phyloP scores from a whole-genome alignment of 148 eudicot species.

The Chenopodium suecicum region DNA sequence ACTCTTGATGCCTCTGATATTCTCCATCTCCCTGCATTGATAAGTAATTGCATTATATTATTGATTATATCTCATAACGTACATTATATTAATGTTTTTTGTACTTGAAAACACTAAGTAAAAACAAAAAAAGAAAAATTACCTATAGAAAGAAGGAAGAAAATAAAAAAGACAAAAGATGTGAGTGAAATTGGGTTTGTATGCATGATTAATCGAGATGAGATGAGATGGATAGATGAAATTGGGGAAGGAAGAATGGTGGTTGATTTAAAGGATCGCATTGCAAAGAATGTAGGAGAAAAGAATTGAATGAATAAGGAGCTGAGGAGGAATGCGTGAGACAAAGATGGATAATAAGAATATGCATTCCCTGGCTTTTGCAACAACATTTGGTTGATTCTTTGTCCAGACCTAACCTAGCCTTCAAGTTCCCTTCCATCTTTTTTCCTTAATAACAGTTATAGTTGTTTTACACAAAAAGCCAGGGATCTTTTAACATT shows the following conservation, averaged over 20 bases:
- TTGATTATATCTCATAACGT: too few species aligned
- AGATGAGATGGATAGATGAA: not conserved
- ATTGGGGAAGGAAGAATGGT: not conserved
- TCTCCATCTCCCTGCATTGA: constrained; percentile 36
- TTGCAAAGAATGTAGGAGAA: too few species aligned
- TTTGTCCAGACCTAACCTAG: constrained; percentile 8
- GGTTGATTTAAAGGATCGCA: constrained; percentile 12
- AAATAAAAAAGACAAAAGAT: not conserved
- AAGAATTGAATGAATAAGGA: not conserved
- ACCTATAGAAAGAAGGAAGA: constrained; percentile 22
- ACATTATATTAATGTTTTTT: too few species aligned
- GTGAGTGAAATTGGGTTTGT: not conserved
- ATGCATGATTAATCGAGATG: constrained; percentile 5
- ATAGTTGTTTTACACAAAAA: not conserved
- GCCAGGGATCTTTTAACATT: not conserved
- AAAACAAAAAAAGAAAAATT: too few species aligned
- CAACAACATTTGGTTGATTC: constrained; percentile 17
- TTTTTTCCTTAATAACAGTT: not conserved
- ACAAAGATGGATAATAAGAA: not conserved
- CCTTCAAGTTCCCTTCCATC: constrained; percentile 16
- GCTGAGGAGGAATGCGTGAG: constrained; percentile 27
- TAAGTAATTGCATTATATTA: too few species aligned
- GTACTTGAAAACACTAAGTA: too few species aligned
- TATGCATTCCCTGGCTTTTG: not conserved
- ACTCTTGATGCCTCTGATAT: constrained; percentile 42